Evolutionary conservation across 1,139 yeast genomes (phyloP).

Genomic region (Pneumocystis sp.): DNA sequence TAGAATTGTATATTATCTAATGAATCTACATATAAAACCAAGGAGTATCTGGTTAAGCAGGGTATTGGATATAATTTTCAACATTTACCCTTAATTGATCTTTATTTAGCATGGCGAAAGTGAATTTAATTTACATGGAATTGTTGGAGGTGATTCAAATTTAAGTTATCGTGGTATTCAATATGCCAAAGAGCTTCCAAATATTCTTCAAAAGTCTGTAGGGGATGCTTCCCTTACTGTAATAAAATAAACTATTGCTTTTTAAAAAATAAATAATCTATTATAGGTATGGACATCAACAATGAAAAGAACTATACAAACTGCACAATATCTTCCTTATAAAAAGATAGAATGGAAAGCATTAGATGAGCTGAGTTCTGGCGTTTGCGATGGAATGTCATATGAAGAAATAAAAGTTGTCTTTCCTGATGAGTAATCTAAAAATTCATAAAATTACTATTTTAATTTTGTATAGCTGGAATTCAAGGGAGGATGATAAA

Average conservation of each 20-base stretch:
- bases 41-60: slow-evolving; percentile 92
- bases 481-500: slow-evolving; percentile 78
- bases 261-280: slow-evolving; percentile 43
- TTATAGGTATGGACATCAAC: slow-evolving; percentile 81
- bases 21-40: slow-evolving; percentile 79
- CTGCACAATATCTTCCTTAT: slow-evolving; percentile 60
- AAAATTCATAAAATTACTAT: slow-evolving; percentile 39
- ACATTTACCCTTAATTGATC: background rate
- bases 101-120: slow-evolving; percentile 46
- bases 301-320: slow-evolving; percentile 62
- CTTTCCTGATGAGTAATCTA: slow-evolving; percentile 64
- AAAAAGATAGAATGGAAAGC: slow-evolving; percentile 81
- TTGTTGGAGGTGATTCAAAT: slow-evolving; percentile 83
- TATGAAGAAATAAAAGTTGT: slow-evolving; percentile 60
- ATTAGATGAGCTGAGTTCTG: slow-evolving; percentile 88
- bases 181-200: slow-evolving; percentile 56
- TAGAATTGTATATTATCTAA: slow-evolving; percentile 75
- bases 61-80: slow-evolving; percentile 27
- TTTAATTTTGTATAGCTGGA: slow-evolving; percentile 40
- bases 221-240: background rate
- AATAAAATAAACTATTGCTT: slow-evolving; percentile 21
- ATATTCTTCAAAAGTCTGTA: slow-evolving; percentile 41
- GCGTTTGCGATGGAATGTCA: slow-evolving; percentile 83
- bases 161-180: slow-evolving; percentile 65
- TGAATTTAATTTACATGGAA: slow-evolving; percentile 65